Conservation (phyloP, 805 yeast species). For the Spathaspora hagerdaliae region DNA sequence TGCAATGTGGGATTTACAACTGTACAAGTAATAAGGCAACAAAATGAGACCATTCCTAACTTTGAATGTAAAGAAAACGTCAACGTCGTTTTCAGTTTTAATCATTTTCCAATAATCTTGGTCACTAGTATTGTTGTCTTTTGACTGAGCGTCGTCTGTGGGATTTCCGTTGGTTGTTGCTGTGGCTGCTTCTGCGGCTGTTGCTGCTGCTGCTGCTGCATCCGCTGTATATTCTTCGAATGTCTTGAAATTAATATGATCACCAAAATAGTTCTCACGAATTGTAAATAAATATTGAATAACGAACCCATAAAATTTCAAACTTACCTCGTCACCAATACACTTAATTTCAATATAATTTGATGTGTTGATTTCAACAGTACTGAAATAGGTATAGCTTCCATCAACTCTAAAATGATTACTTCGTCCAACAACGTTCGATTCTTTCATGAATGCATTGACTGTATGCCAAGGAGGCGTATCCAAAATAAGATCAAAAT, state of each 20-base stretch:
- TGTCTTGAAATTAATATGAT: constrained; percentile 74
- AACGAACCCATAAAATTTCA: constrained; percentile 76
- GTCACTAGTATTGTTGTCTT: neutral
- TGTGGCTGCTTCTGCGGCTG: constrained; percentile 1
- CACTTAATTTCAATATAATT: constrained; percentile 68
- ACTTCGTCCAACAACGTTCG: constrained; percentile 64
- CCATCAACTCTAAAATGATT: constrained; percentile 60
- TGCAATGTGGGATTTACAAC: constrained; percentile 56
- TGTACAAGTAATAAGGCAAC: constrained; percentile 71
- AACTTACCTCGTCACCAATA: constrained; percentile 59
- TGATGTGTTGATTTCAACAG: constrained; percentile 59
- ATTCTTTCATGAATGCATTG: constrained; percentile 58
- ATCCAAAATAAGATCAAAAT: constrained; percentile 58
- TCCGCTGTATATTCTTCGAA: constrained; percentile 66
- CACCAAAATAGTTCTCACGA: constrained; percentile 89
- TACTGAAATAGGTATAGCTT: constrained; percentile 56
- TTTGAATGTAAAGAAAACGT: constrained; percentile 67
- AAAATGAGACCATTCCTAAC: constrained; percentile 68
- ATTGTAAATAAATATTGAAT: constrained; percentile 70
- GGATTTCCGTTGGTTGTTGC: neutral
- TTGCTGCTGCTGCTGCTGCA: constrained; percentile 4
- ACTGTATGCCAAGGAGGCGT: constrained; percentile 94
- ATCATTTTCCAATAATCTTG: constrained; percentile 34
- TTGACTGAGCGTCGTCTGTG: neutral
- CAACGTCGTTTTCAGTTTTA: constrained; percentile 68